Conservation (phyloP, 306 rosid genomes). For the Citrullus colocynthis region DNA sequence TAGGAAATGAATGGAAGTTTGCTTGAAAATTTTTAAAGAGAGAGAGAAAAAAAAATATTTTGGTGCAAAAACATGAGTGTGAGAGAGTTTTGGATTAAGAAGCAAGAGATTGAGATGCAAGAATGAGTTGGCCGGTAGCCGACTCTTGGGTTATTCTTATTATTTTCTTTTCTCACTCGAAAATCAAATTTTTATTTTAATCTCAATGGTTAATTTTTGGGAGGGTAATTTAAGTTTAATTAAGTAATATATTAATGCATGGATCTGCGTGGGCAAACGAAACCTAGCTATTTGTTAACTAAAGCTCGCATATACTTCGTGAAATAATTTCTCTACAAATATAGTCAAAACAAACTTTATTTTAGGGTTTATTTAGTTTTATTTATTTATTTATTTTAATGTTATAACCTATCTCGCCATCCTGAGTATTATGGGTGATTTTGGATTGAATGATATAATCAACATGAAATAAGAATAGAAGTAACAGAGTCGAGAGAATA, state of each 20-base stretch:
- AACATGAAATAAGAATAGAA: too few species aligned
- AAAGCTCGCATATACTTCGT: background rate
- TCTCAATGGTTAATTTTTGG: background rate
- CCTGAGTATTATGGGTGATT: too few species aligned
- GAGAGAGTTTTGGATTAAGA: background rate
- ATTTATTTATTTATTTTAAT: background rate
- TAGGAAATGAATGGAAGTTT: background rate
- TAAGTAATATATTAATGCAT: background rate
- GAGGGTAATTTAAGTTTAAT: background rate
- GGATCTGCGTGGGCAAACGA: background rate
- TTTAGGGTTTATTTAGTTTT: background rate
- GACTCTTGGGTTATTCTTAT: background rate
- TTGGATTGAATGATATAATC: too few species aligned
- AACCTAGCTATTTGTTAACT: background rate
- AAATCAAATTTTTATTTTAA: background rate
- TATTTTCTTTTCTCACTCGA: background rate
- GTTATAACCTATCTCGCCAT: too few species aligned
- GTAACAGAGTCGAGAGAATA: too few species aligned
- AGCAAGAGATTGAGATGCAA: slow-evolving; percentile 11
- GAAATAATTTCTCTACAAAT: background rate
- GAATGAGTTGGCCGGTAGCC: slow-evolving; percentile 4
- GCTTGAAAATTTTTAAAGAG: background rate
- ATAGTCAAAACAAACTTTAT: background rate
- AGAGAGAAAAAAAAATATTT: background rate
- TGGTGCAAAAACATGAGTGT: background rate